A percentile compares a stretch with the other conserved stretches of the same genome.
These are phyloP conservation scores for Hanseniaspora taiwanica DNA, from an alignment of 805 yeast species.

Conservation along the genomic window DNA sequence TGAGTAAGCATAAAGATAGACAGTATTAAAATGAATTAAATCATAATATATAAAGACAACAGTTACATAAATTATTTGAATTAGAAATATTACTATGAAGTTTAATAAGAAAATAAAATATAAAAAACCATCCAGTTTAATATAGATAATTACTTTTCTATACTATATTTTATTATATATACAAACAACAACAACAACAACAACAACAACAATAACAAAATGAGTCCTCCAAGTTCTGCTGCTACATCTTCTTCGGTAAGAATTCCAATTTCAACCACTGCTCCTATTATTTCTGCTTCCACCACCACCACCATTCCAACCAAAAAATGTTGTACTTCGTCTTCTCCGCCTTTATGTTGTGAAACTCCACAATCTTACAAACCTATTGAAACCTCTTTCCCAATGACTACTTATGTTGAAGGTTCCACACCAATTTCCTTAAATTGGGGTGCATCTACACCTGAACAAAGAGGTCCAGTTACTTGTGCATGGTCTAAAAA, in stretches of 20 bases:
- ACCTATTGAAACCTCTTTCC: constrained; percentile 16
- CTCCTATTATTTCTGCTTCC: not conserved
- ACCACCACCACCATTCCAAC: not conserved
- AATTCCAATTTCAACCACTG: not conserved
- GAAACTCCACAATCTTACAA: too few relatives aligned
- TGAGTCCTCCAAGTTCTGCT: constrained; percentile 1
- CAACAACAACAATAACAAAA: not conserved
- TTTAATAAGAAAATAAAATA: too few relatives aligned
- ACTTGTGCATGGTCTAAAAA: constrained; percentile 38
- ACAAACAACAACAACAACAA: not conserved
- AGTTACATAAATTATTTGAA: too few relatives aligned
- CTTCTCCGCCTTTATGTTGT: too few relatives aligned
- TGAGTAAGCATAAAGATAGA: too few relatives aligned
- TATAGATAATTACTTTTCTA: too few relatives aligned
- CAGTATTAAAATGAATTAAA: too few relatives aligned
- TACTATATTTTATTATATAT: too few relatives aligned
- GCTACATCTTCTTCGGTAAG: not conserved
- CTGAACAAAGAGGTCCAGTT: constrained; percentile 41
- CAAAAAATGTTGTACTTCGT: not conserved
- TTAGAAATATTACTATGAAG: too few relatives aligned
- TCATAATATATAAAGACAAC: too few relatives aligned
- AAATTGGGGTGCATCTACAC: constrained; percentile 40
- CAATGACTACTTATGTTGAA: constrained; percentile 36
- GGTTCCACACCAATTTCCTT: constrained; percentile 38
- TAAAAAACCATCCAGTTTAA: too few relatives aligned